Percentiles rank a stretch among this genome's conserved stretches.
Conservation (phyloP, 108 stramenopile species). For the Cyclotella kingstonii region DNA sequence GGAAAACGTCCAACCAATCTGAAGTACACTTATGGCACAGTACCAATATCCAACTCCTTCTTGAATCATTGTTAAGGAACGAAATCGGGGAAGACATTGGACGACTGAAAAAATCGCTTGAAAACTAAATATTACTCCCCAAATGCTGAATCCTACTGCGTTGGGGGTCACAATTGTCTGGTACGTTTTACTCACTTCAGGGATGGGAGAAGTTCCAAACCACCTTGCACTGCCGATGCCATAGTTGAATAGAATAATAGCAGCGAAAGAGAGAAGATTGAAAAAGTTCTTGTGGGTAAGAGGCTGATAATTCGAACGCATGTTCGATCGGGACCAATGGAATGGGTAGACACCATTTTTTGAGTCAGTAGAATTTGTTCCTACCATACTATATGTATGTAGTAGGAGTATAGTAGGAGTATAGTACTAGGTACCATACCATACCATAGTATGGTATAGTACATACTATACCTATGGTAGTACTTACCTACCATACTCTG, state of each 20-base stretch:
- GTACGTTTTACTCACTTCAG: slow-evolving; percentile 61
- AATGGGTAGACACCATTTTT: no score
- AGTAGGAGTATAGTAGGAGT: no score
- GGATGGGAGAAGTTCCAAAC: slow-evolving; percentile 48
- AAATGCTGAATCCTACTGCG: slow-evolving; percentile 72
- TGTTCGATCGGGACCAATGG: slow-evolving; percentile 1
- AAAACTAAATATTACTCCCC: slow-evolving; percentile 73
- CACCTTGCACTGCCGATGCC: slow-evolving; percentile 50
- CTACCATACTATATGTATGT: no score
- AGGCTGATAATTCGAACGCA: neutral
- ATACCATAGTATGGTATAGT: no score
- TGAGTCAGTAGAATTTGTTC: no score
- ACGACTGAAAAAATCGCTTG: slow-evolving; percentile 62
- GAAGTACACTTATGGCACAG: slow-evolving; percentile 46
- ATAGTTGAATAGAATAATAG: slow-evolving; percentile 60
- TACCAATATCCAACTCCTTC: slow-evolving; percentile 63
- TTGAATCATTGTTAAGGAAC: slow-evolving; percentile 37
- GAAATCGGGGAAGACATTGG: slow-evolving; percentile 47
- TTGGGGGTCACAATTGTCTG: slow-evolving; percentile 83
- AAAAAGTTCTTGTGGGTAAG: slow-evolving; percentile 54
- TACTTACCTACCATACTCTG: no score
- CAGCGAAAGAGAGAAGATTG: slow-evolving; percentile 65
- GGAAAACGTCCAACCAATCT: slow-evolving; percentile 66
- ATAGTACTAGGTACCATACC: no score
- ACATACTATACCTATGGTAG: no score